These are phyloP conservation scores for Neurospora tetrasperma DNA, from an alignment of 495 filamentous ascomycete genomes.

Conservation along the genomic window DNA sequence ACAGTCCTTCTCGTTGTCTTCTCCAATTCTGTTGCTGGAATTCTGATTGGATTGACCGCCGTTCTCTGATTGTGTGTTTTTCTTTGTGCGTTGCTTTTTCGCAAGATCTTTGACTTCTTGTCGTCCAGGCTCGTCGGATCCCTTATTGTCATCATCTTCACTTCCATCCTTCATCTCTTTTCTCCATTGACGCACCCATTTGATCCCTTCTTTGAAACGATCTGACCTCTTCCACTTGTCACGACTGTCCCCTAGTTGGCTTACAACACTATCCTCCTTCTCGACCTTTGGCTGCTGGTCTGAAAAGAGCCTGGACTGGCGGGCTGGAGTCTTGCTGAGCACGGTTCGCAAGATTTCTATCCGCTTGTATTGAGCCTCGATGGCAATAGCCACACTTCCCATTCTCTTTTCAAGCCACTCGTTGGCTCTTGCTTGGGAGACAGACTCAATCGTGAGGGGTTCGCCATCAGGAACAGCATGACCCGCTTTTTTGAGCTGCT, in stretches of 20 bases:
- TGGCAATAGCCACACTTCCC: slow-evolving; percentile 10
- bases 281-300: not conserved
- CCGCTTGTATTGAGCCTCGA: slow-evolving; percentile 10
- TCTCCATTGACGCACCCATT: not conserved
- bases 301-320: not conserved
- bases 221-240: not conserved
- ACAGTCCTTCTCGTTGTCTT: not conserved
- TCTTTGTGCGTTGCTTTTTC: not conserved
- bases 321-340: slow-evolving; percentile 2
- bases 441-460: not conserved
- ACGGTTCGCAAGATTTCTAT: slow-evolving; percentile 14
- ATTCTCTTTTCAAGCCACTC: slow-evolving; percentile 8
- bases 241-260: not conserved
- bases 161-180: not conserved
- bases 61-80: not conserved
- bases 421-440: not conserved
- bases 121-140: not conserved
- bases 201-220: not conserved
- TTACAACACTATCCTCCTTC: not conserved
- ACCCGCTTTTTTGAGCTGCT: not conserved
- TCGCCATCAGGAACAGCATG: not conserved
- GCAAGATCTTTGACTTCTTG: not conserved
- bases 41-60: not conserved
- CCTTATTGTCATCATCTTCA: not conserved
- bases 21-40: not conserved